Evolutionary conservation across 345 rosid species (phyloP).

Genomic region (Rhodamnia rubescens): DNA sequence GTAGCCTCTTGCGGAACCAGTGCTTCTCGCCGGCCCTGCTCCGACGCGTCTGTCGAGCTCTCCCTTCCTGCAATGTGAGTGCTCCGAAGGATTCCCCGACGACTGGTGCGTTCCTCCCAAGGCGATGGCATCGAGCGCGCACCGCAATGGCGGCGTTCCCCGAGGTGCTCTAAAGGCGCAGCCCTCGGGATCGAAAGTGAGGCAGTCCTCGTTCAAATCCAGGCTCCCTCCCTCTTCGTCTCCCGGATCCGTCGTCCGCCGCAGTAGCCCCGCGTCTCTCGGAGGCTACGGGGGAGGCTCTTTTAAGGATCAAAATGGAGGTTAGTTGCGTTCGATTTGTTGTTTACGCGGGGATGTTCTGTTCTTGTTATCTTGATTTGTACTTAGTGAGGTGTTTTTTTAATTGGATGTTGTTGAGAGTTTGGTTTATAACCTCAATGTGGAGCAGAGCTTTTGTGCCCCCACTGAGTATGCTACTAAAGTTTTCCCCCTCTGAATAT

Average conservation of each 20-base stretch:
- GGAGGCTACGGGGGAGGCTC: conserved; percentile 3
- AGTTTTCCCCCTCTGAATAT: background rate
- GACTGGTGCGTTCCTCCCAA: background rate
- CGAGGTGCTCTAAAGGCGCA: background rate
- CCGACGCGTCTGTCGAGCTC: background rate
- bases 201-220: conserved; percentile 70
- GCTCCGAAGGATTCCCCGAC: background rate
- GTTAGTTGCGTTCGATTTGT: conserved; percentile 10
- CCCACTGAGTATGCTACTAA: background rate
- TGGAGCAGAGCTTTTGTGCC: background rate
- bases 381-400: background rate
- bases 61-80: background rate
- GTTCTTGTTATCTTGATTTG: background rate
- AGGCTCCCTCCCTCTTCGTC: conserved; percentile 36
- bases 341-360: background rate
- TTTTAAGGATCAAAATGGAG: conserved; percentile 48
- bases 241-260: conserved; percentile 41
- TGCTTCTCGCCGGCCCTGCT: background rate
- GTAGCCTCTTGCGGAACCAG: background rate
- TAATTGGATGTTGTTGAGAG: background rate
- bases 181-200: conserved; percentile 28
- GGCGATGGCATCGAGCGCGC: conserved; percentile 53
- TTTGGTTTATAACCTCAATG: background rate
- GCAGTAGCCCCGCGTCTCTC: conserved; percentile 47
- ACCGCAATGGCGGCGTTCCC: conserved; percentile 13